Evolutionary conservation across 1,284 basidiomycete species (phyloP), one percentile per base, ranked within the genome.

Genomic region (Schizophyllum amplum): DNA sequence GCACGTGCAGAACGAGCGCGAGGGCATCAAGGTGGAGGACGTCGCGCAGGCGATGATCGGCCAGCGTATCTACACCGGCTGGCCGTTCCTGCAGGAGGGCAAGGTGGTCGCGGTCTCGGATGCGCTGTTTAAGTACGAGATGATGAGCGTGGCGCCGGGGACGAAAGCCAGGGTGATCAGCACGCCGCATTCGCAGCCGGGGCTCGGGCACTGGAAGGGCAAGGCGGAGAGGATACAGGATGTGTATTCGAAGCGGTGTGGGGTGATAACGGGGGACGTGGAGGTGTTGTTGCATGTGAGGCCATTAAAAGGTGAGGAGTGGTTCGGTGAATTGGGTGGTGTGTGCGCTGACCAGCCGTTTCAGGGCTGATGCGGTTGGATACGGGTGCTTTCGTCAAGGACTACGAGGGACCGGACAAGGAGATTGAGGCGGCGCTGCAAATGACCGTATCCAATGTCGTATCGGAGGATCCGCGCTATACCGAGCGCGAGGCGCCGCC

Each of bases 31-130:
- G 68, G 73, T 82, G 9, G 83, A 88, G 65, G 86, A 90, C 7
- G 73, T 98, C 24, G 95, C 94, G 5, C 72, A 76, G 53, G 78
- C 81, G 64, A 79, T 93, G 75, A 75, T 96, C 53, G 92, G 89
- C 21, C 77, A 87, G 66, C 82, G 90, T 50, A 86, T 84, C 0
- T 98, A 90, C 69, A 77, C 90, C 59, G 84, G 86, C 27, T 99
- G 96, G 94, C 97, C 97, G 0, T 99, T 95, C 78, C 75, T 99
- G 52, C 87, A 90, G 64, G 97, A 99, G 71, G 96, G 92, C 1
- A 75, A 87, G 63, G 92, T 98, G 1, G 84, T 87, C 1, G 90
- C 85, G 21, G 79, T 99, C 13, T 95, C 93, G 4, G 94, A 99
- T 69, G 81, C 86, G 52, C 70, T 91, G 62, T 94, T 94, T 82